These are phyloP conservation scores for Amanita thiersii DNA, from an alignment of 768 basidiomycete species.

Conservation along the genomic window DNA sequence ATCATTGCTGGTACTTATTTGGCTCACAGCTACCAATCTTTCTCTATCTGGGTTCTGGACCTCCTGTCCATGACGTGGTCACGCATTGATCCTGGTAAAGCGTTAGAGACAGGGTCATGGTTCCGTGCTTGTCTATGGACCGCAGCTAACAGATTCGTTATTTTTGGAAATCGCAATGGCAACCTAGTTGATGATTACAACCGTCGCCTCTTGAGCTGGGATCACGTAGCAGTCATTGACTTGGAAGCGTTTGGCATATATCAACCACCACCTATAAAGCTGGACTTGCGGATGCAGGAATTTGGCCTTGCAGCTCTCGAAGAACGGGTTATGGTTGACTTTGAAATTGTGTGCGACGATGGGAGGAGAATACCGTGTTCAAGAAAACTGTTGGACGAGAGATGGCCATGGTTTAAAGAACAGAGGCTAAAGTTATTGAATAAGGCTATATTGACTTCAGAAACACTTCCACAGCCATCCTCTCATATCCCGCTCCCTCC, in stretches of 20 bases:
- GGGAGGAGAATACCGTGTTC: conserved; percentile 78
- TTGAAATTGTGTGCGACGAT: conserved; percentile 90
- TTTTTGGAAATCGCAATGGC: conserved; percentile 85
- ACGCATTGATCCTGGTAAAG: conserved; percentile 81
- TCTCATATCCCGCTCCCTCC: conserved; percentile 61
- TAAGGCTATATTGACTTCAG: conserved; percentile 47
- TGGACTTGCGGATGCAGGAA: conserved; percentile 71
- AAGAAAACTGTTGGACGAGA: conserved; percentile 73
- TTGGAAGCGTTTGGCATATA: conserved; percentile 96
- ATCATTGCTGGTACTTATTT: conserved; percentile 96
- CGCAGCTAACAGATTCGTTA: conserved; percentile 75
- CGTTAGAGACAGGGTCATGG: conserved; percentile 87
- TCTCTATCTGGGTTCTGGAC: conserved; percentile 95
- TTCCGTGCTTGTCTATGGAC: conserved; percentile 88
- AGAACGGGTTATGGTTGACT: conserved; percentile 77
- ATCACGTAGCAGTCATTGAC: conserved; percentile 85
- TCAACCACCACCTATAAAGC: conserved; percentile 64
- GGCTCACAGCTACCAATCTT: conserved; percentile 88
- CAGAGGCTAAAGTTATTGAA: conserved; percentile 54
- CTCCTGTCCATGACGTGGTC: conserved; percentile 78
- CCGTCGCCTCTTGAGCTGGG: conserved; percentile 83
- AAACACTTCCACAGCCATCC: conserved; percentile 48
- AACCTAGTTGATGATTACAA: conserved; percentile 92
- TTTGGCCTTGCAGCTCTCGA: conserved; percentile 80
- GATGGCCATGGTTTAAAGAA: conserved; percentile 94